Base-by-base conservation (phyloP, 164 flowering plant species). In the Aristolochia contorta region DNA sequence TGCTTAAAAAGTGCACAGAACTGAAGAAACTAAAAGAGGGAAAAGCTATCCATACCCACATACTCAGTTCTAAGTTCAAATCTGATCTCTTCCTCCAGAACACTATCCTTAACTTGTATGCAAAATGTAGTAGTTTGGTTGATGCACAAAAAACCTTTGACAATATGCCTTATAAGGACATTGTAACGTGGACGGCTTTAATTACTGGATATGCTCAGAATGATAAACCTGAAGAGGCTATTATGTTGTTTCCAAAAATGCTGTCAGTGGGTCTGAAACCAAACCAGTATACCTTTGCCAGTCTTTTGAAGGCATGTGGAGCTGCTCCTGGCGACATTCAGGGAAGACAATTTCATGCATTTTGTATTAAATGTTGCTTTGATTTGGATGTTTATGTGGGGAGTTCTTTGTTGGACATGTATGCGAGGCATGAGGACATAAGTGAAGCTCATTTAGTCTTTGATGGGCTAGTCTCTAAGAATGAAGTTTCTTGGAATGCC, bases 401-500 rank as follows among this genome's bases (percentile, higher is more conserved):
- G 3, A 82, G 82, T 73, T 68, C 90, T 43, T 75, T 84, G 59
- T 68, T 87, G 51, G 88, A 84, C 56, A 77, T 87, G 85, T 87
- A 87, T 67, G 68, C 82, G 4, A 79, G 85, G 71, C 74, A 69
- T 64, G 82, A 74, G 7, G 48, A 24, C n/a, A 69, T 87, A 76
- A 63, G 66, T 37, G 85, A 77, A 45, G 87, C 86, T 10, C 67
- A 59, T 55, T 47, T 57, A 15, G 64, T 76, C 2, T 87, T 87
- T 70, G 72, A 72, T 60, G 71, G 64, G 54, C 56, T 84, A 66
- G 63, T 27, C 24, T 63, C 59, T 5, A 82, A 73, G 68, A 87
- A 83, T 64, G 89, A 80, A 63, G 94, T 85, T 14, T 79, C 84
- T 51, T 87, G 89, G 89, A 87, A 85, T 77, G 87, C 91, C 65